A percentile compares a stretch with the other conserved stretches of the same genome.
These are phyloP conservation scores for Trametes sanguinea DNA, from an alignment of 768 basidiomycete genomes.

Conservation along the genomic window DNA sequence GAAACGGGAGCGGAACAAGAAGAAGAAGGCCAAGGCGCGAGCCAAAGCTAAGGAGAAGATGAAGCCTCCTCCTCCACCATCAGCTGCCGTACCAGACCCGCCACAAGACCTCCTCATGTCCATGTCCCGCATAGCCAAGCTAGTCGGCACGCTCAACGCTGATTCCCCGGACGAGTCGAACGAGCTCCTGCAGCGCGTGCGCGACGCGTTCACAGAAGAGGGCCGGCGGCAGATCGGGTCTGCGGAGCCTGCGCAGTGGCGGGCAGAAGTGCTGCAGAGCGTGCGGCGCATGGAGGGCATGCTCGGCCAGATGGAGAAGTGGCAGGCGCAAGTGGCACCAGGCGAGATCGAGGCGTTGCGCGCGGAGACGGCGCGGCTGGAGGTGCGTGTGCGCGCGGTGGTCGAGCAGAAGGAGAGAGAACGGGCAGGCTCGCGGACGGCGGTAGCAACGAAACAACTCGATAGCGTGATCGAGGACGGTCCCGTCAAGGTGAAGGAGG, in stretches of 20 bases:
- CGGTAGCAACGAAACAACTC: neutral
- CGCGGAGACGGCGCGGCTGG: slow-evolving; percentile 16
- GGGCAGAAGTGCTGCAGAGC: slow-evolving; percentile 22
- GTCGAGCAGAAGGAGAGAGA: slow-evolving; percentile 15
- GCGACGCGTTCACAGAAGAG: slow-evolving; percentile 11
- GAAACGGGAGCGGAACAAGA: slow-evolving; percentile 14
- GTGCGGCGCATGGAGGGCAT: slow-evolving; percentile 21
- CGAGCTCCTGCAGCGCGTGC: slow-evolving; percentile 8
- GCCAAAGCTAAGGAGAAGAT: slow-evolving; percentile 16
- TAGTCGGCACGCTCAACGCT: slow-evolving; percentile 14
- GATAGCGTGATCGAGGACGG: neutral
- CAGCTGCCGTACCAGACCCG: neutral
- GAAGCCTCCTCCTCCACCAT: neutral
- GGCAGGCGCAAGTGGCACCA: slow-evolving; percentile 16
- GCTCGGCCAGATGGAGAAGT: slow-evolving; percentile 19
- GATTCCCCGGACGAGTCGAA: slow-evolving; percentile 5
- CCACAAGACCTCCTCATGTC: slow-evolving; percentile 21
- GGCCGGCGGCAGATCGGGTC: slow-evolving; percentile 4
- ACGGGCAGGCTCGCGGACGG: neutral
- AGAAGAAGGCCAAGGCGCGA: slow-evolving; percentile 8
- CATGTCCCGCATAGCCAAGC: slow-evolving; percentile 20
- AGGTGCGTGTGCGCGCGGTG: slow-evolving; percentile 18
- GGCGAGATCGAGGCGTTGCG: slow-evolving; percentile 18
- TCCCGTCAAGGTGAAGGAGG: neutral
- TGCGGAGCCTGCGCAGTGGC: slow-evolving; percentile 12